A percentile compares a stretch with the other conserved stretches of the same genome.
Evolutionary conservation across 2,329 filamentous ascomycete genomes (phyloP).

Genomic region (Cercospora brassicicola): DNA sequence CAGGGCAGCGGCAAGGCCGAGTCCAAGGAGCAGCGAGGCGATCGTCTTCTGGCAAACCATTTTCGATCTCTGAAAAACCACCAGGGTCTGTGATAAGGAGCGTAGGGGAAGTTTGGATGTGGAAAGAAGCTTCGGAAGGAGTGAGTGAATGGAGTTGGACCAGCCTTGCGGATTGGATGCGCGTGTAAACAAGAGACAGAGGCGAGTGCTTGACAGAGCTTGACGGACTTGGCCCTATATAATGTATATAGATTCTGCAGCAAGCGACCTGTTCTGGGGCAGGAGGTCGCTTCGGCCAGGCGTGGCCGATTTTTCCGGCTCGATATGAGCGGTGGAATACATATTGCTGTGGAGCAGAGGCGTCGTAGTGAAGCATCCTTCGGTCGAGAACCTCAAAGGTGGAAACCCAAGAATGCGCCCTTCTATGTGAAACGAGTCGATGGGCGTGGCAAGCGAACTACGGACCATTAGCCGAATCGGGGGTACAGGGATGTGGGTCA

Average conservation of each 20-base stretch:
- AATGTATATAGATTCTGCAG: slow-evolving; percentile 2
- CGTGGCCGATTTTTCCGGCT: background rate
- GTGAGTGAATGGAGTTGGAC: slow-evolving; percentile 8
- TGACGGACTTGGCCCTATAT: slow-evolving; percentile 23
- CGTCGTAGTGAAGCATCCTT: background rate
- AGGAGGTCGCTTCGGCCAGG: background rate
- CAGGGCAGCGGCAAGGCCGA: slow-evolving; percentile 23
- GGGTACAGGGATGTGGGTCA: background rate
- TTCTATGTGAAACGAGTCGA: slow-evolving; percentile 14
- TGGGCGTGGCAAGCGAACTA: slow-evolving; percentile 8
- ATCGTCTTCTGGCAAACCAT: slow-evolving; percentile 26
- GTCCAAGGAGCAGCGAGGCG: slow-evolving; percentile 22
- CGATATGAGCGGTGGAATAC: background rate
- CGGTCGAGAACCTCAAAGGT: background rate
- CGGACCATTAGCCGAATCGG: background rate
- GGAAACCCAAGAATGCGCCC: background rate
- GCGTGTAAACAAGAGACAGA: slow-evolving; percentile 14
- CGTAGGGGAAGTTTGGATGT: slow-evolving; percentile 14
- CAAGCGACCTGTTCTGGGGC: background rate
- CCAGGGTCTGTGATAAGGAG: slow-evolving; percentile 9
- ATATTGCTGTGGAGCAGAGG: background rate
- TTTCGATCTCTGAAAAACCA: slow-evolving; percentile 5
- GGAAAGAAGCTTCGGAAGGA: slow-evolving; percentile 16
- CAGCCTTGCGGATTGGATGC: slow-evolving; percentile 9
- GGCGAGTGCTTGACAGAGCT: slow-evolving; percentile 13